A percentile compares a stretch with the other conserved stretches of the same genome.
These are phyloP conservation scores for Dalbergia cultrata DNA, from an alignment of 306 rosid genomes.

Conservation along the genomic window DNA sequence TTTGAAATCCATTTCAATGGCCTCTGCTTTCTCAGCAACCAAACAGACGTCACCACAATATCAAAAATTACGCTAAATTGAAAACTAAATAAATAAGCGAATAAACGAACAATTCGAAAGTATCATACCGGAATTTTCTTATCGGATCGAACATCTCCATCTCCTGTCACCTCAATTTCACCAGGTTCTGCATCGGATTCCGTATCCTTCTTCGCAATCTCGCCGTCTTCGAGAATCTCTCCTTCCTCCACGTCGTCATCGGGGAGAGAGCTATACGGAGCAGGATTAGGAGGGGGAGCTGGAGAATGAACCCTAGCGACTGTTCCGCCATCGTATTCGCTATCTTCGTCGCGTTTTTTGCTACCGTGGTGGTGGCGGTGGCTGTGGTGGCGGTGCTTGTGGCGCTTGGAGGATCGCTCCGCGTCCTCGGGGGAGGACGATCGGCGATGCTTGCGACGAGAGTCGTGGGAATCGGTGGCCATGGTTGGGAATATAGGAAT, in stretches of 20 bases:
- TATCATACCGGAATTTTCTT: constrained; percentile 69
- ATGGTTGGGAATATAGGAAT: constrained; percentile 55
- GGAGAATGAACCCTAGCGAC: constrained; percentile 48
- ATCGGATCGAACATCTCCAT: constrained; percentile 53
- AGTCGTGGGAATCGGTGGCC: constrained; percentile 69
- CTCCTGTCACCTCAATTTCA: constrained; percentile 58
- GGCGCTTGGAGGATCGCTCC: constrained; percentile 79
- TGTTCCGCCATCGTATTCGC: constrained; percentile 49
- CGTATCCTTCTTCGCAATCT: constrained; percentile 43
- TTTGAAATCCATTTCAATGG: constrained; percentile 28
- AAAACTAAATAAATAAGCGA: neutral
- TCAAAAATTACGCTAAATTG: neutral
- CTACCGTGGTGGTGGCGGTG: constrained; percentile 69
- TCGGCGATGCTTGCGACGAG: constrained; percentile 78
- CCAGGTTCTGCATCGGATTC: constrained; percentile 64
- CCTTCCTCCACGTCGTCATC: constrained; percentile 93
- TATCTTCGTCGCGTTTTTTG: constrained; percentile 59
- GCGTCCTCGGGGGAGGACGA: constrained; percentile 63
- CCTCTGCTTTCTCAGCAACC: constrained; percentile 57
- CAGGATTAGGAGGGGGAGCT: constrained; percentile 28
- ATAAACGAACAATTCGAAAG: constrained; percentile 27
- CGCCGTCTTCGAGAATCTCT: constrained; percentile 90
- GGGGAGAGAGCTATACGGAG: constrained; percentile 24
- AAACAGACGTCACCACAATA: constrained; percentile 51
- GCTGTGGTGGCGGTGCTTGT: constrained; percentile 79